Conservation (phyloP, 2,329 filamentous ascomycete species). For the Coniochaeta pulveracea region DNA sequence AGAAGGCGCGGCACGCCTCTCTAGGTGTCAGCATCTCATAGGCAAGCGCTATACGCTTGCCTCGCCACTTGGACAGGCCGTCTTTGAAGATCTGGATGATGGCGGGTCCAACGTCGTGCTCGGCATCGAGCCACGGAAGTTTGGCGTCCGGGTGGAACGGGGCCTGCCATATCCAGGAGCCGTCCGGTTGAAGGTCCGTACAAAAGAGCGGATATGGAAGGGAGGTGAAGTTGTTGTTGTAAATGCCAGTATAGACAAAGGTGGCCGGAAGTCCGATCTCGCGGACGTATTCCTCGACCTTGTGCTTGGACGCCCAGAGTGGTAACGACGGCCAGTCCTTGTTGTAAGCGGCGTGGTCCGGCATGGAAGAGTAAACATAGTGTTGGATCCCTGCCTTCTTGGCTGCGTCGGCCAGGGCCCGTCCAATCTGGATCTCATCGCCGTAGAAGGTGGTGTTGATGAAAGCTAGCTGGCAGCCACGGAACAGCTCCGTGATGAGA, state of each 20-base stretch:
- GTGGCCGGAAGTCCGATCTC: constrained; percentile 75
- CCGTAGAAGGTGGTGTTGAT: constrained; percentile 98
- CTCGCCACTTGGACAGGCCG: constrained; percentile 74
- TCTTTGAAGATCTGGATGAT: constrained; percentile 94
- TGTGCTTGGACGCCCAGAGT: constrained; percentile 85
- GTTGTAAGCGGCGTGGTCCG: constrained; percentile 77
- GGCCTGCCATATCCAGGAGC: constrained; percentile 84
- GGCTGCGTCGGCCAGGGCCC: constrained; percentile 78
- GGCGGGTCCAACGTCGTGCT: constrained; percentile 89
- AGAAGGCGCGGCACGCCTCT: constrained; percentile 74
- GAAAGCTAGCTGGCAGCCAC: constrained; percentile 78
- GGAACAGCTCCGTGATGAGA: constrained; percentile 69
- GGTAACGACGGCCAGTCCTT: constrained; percentile 71
- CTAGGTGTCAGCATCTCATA: constrained; percentile 80
- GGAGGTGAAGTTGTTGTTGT: constrained; percentile 98
- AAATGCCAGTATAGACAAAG: constrained; percentile 93
- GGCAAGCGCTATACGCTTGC: constrained; percentile 67
- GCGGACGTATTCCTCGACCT: constrained; percentile 82
- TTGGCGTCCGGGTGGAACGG: constrained; percentile 86
- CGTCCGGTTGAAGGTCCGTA: constrained; percentile 78
- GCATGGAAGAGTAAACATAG: constrained; percentile 96
- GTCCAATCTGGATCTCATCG: constrained; percentile 83
- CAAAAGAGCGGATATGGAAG: constrained; percentile 88
- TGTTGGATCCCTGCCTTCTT: constrained; percentile 77
- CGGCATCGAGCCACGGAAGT: constrained; percentile 89